Base-by-base conservation (phyloP, 2,329 filamentous ascomycete species). In the Dactylonectria estremocensis region DNA sequence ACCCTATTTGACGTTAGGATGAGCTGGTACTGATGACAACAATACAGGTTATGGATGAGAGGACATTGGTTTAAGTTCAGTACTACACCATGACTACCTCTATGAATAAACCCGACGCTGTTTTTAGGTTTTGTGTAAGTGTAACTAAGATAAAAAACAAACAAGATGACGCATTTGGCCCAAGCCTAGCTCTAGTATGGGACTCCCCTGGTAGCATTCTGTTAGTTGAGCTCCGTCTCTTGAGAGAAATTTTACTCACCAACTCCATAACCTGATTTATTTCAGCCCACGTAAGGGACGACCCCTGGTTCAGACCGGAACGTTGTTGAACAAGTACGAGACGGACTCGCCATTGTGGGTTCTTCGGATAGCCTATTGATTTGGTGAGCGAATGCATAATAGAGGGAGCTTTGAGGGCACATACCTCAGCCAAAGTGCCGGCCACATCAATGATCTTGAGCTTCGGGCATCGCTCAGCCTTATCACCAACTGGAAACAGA, bases 401-500 rank as follows among this genome's bases (percentile, higher is more conserved):
- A 4, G 8, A 31, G 14, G 24, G 20, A 40, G 11, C 28, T 18
- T 28, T 14, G 8, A 7, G 40, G 18, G 20, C 6, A 46, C 79
- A 52, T 77, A 84, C 83, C 81, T 88, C 91, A n/a, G 90, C 91
- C 65, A 93, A 84, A 40, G 95, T 97, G 48, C 93, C 92, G 76
- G 92, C 94, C 75, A 98, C 94, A 81, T 98, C 95, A 79, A 98
- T 97, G 64, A 95, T 95, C 82, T 95, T 91, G 70, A 98, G 89
- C 81, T 93, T 92, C 65, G 90, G 87, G 82, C 95, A 97, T 48
- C 87, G 83, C 77, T 92, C 90, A 79, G 92, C 91, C 87, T 97
- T 95, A 79, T 94, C 93, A 71, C 91, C 89, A 72, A 95, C 79
- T 81, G 52, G 33, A 68, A 49, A 45, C 22, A 6, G 18, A 50